Base-by-base conservation (phyloP, 192 early-diverging fungal genomes). In the Coemansia sp. region DNA sequence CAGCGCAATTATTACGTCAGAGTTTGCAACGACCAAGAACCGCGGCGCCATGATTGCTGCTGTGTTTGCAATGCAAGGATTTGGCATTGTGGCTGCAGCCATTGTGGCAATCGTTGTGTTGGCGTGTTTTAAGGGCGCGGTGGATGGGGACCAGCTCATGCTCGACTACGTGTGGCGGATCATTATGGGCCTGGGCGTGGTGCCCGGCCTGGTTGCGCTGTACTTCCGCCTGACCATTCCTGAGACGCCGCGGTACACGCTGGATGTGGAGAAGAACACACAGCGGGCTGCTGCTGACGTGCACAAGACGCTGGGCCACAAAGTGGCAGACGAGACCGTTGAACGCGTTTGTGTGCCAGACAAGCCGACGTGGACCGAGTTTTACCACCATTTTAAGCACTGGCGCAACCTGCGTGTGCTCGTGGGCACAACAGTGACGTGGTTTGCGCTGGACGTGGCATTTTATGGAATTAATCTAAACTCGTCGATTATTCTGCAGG, bases 161-260 rank as follows among this genome's bases (percentile, higher is more conserved):
- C 77, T 96, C 41, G 94, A 96, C 67, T 88, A 89, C 62, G 96
- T 94, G 19, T 98, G 96, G 96, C 89, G 96, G 51, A 85, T 95
- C 59, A 83, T 92, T 54, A 82, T 94, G 47, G 93, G 90, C 60
- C 78, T 94, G 64, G 93, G 94, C 61, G 87, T 86, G 58, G 65
- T 98, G 38, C 96, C 96, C 5, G 90, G 85, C 39, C 55, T 95
- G 2, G 71, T 81, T 51, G 90, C 96, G 16, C 84, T 98, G 53
- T 98, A 96, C 83, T 96, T 87, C 84, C 91, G 93, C 53, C 13
- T 49, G 47, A 49, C 47, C 8, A 94, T 96, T 63, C 92, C 93
- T 45, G 95, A 98, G 78, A 95, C 95, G 32, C 95, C 95, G 14
- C 91, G 94, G 66, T 98, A 88, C 83, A 78, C 82, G 57, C 88